Base-by-base conservation (phyloP, 306 rosid genomes). In the Quercus glauca region DNA sequence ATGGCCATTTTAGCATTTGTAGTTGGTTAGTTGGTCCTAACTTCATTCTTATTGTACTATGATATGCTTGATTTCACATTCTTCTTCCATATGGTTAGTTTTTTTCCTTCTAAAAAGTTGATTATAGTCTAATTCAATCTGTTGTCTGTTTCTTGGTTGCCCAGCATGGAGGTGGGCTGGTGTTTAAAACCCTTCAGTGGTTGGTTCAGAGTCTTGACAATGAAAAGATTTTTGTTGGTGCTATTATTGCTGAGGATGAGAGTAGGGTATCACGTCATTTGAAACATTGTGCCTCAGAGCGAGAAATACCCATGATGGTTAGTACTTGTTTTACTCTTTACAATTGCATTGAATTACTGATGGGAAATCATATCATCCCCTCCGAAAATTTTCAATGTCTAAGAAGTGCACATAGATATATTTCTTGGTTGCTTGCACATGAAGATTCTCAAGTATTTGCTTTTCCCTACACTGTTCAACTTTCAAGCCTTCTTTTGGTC, bases 161-260 rank as follows among this genome's bases (percentile, higher is more conserved):
- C 21, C 80, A 94, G 98, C 97, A 92, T 80, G 97, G 97, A 79
- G 97, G 92, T 51, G 97, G 97, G 74, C 69, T 70, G 72, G 92
- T 88, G 56, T 92, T 87, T 81, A 94, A 91, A 86, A 84, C 90
- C 64, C 91, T 91, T 72, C 97, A 89, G 17, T 75, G 91, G 92
- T 80, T 92, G 81, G 82, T 86, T 45, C 86, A 81, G 68, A 79
- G 81, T 73, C 79, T 56, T 43, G 88, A 85, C 20, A 84, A 83
- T 55, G 77, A 68, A 74, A 88, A 86, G 82, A 77, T 88, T 83
- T 81, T 70, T 57, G 53, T 77, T 35, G 97, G 86, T 73, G 88
- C 80, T 55, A 76, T 92, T 74, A 89, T 94, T 55, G 85, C 87
- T 21, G 97, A 92, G 79, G 86, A 92, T 13, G 83, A 79, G 78